Conservation (phyloP, 2,329 filamentous ascomycete species). For the Phoma sp. region DNA sequence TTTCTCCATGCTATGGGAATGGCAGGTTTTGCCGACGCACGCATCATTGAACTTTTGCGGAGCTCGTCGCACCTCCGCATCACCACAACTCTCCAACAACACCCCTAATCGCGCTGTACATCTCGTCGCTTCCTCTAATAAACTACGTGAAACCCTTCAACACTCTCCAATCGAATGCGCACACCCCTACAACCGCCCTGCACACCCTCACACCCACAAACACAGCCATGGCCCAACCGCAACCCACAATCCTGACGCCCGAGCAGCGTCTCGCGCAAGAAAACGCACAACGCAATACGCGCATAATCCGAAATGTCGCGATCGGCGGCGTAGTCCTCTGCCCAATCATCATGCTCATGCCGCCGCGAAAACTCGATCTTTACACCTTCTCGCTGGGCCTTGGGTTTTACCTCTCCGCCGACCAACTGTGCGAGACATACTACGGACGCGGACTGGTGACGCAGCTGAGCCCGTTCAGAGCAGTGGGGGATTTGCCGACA, state of each 20-base stretch:
- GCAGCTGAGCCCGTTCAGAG: slow-evolving; percentile 31
- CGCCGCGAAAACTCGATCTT: slow-evolving; percentile 68
- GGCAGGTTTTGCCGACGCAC: slow-evolving; percentile 41
- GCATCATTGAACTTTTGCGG: slow-evolving; percentile 42
- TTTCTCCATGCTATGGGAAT: background rate
- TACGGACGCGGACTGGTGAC: slow-evolving; percentile 49
- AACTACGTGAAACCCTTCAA: background rate
- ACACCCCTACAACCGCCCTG: background rate
- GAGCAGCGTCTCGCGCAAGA: slow-evolving; percentile 45
- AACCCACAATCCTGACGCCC: slow-evolving; percentile 37
- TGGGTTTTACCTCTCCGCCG: slow-evolving; percentile 58
- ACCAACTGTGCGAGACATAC: slow-evolving; percentile 56
- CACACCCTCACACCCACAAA: background rate
- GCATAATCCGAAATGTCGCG: slow-evolving; percentile 54
- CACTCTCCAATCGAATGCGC: slow-evolving; percentile 5
- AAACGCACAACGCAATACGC: slow-evolving; percentile 39
- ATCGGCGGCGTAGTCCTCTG: slow-evolving; percentile 60
- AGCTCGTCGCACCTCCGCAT: slow-evolving; percentile 9
- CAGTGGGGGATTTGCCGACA: slow-evolving; percentile 42
- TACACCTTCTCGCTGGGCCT: slow-evolving; percentile 64
- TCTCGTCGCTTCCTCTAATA: background rate
- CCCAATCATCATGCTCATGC: slow-evolving; percentile 62
- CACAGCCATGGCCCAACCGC: slow-evolving; percentile 33
- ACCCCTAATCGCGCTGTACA: background rate
- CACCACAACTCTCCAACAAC: slow-evolving; percentile 7